Evolutionary conservation across 768 basidiomycete species (phyloP).

Genomic region (Sistotremastrum niveocremeum): DNA sequence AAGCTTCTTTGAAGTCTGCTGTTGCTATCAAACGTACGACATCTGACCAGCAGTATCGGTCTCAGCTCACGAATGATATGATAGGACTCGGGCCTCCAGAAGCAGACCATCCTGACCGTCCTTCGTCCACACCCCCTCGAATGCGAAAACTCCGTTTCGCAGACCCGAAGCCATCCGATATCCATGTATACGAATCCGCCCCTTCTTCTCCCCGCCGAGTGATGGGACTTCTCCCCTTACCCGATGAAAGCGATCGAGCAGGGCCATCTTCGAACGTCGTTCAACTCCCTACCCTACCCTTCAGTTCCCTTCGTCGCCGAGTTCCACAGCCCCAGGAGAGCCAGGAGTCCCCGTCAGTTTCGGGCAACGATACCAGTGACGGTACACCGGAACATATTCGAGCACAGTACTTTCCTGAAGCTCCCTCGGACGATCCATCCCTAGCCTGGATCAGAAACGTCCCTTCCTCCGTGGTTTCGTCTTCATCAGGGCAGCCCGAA

Average conservation of each 20-base stretch:
- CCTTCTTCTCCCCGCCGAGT: conserved; percentile 61
- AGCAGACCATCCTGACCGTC: neutral
- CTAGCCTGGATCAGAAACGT: conserved; percentile 63
- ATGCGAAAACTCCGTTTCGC: conserved; percentile 56
- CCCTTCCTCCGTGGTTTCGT: conserved; percentile 12
- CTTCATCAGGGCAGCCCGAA: conserved; percentile 15
- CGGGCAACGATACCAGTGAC: conserved; percentile 29
- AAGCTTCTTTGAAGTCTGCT: no score
- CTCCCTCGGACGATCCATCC: conserved; percentile 52
- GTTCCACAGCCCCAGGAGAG: neutral
- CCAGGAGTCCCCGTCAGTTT: neutral
- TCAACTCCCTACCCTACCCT: conserved; percentile 19
- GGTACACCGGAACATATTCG: conserved; percentile 79
- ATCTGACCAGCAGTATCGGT: no score
- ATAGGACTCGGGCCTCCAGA: no score
- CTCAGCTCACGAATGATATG: no score
- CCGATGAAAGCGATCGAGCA: conserved; percentile 4
- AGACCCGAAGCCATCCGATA: conserved; percentile 56
- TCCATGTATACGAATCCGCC: conserved; percentile 73
- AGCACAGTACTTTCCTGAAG: conserved; percentile 66
- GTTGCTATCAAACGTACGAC: no score
- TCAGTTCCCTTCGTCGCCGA: conserved; percentile 14
- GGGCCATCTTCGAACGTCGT: conserved; percentile 23
- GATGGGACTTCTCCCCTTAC: conserved; percentile 34
- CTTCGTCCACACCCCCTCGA: conserved; percentile 1